Evolutionary conservation across 176 grass and related monocot genomes (phyloP), one percentile per base, ranked within the genome.

Genomic region (Carex myosuroides): DNA sequence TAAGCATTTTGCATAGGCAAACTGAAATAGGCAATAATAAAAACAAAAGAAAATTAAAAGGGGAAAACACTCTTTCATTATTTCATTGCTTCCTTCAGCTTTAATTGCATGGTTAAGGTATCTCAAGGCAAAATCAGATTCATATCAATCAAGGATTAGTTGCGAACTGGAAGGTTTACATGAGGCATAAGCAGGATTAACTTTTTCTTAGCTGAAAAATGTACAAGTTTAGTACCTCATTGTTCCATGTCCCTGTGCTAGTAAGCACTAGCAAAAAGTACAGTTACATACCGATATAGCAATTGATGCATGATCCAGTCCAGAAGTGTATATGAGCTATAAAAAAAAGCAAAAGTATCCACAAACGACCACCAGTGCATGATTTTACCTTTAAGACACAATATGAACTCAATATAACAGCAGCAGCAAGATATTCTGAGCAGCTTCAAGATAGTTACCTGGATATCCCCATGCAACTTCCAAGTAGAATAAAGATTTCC

Each of bases 391-490:
- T 16, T 55, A 14, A 55, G 48, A 54, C 72, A 48, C 69, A 76
- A 54, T 16, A 30, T 53, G 11, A 76, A 55, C 13, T 76, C 24
- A 76, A 76, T 55, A 76, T 55, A 76, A 55, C 72, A 76, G 21
- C 71, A 29, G 71, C 42, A 74, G 42, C 42, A 53, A 74, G 20
- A 74, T 75, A 54, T 13, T 29, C n/a, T 75, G 29, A 80, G 16
- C 21, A 61, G 63, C 48, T 60, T 68, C 16, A 81, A 39, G 79
- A 75, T 32, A 57, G 52, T 22, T 90, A 89, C 90, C 79, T 92
- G 87, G 84, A 94, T 87, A 85, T 98, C 92, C 54, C 88, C 95
- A 71, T 93, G 87, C 85, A 98, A 87, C 82, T 98, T 98, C 95
- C 92, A 98, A 88, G 90, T 83, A 83, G 88, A 98, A 82, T 86